These are phyloP conservation scores for Elongisporangium senticosum DNA, from an alignment of 352 stramenopile genomes.

Conservation along the genomic window DNA sequence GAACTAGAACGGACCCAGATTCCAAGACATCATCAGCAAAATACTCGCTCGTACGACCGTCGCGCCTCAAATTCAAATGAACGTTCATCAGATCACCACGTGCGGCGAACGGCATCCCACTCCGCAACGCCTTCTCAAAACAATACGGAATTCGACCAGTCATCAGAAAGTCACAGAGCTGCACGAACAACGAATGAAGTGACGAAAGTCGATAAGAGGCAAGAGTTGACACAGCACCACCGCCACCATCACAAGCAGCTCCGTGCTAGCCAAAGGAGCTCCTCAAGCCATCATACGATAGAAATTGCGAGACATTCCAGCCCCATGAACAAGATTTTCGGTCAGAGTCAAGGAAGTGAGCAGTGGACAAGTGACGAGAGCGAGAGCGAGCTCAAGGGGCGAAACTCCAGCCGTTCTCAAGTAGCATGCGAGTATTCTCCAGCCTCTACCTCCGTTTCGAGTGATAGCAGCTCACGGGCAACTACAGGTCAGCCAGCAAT, in stretches of 20 bases:
- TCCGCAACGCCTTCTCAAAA: background rate
- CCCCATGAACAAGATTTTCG: background rate
- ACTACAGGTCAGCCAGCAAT: constrained; percentile 7
- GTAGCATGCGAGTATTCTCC: background rate
- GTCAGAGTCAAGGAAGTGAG: background rate
- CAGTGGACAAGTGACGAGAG: background rate
- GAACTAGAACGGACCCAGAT: background rate
- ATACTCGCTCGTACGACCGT: background rate
- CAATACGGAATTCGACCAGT: background rate
- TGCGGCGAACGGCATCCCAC: background rate
- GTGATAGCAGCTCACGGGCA: background rate
- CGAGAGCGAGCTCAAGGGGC: background rate
- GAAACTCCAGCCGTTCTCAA: background rate
- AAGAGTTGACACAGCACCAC: background rate
- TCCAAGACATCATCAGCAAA: background rate
- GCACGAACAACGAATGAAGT: background rate
- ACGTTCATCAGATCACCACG: background rate
- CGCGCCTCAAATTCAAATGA: background rate
- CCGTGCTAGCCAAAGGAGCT: background rate
- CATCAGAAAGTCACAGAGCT: background rate
- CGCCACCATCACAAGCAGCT: background rate
- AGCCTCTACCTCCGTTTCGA: background rate
- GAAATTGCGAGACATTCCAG: background rate
- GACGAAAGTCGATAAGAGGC: background rate
- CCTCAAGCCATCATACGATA: background rate